Conservation (phyloP, 345 rosid genomes). For the Salix viminalis region DNA sequence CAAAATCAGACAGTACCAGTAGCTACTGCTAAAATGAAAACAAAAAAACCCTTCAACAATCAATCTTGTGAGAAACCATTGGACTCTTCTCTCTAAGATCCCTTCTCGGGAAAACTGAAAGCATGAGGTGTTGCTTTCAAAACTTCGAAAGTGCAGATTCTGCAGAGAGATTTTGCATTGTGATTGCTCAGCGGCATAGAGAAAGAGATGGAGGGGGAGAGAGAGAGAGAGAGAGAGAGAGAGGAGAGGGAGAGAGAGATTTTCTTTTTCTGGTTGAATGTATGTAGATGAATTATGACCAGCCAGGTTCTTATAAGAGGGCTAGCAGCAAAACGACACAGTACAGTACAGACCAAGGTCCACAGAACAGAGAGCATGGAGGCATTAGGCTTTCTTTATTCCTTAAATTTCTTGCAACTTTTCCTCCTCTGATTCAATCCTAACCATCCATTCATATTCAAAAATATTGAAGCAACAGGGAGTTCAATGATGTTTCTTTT, state of each 20-base stretch:
- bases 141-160: neutral
- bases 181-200: neutral
- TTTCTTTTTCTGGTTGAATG: neutral
- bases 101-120: neutral
- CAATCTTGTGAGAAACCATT: neutral
- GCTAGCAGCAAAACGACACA: neutral
- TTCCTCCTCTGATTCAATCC: neutral
- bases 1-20: neutral
- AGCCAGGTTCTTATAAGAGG: neutral
- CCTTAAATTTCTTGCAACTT: neutral
- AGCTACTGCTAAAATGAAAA: neutral
- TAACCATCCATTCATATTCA: neutral
- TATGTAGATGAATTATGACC: neutral
- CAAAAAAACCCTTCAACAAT: neutral
- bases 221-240: neutral
- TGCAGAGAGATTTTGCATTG: neutral
- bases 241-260: neutral
- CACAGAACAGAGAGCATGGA: neutral
- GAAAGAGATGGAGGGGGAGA: neutral
- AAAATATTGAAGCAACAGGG: neutral
- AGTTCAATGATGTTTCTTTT: neutral
- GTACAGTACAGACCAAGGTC: neutral
- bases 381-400: neutral
- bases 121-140: neutral
- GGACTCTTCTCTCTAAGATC: neutral